Base-by-base conservation (phyloP, 2,329 filamentous ascomycete species). In the Trichoderma semiorbis region DNA sequence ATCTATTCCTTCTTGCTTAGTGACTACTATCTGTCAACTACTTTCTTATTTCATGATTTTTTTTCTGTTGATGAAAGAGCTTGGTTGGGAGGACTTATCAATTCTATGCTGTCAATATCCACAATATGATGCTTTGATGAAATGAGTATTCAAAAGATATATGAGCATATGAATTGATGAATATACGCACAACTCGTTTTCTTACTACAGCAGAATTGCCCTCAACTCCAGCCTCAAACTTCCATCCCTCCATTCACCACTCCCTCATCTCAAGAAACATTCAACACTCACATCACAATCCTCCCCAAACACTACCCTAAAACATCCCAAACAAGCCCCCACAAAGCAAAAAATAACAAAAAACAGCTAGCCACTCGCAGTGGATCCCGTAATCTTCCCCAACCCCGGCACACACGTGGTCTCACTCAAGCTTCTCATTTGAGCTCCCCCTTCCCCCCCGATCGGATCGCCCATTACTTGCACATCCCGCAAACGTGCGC, bases 351-450 rank as follows among this genome's bases (percentile, higher is more conserved):
- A 11, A 53, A 53, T 8, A 14, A 1, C 26, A 53, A 69, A 61
- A 69, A 61, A 16, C 10, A 28, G 36, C 55, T 61, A 69, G 28
- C 32, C 26, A 47, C 24, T 57, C 57, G 21, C 28, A 36, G 67
- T 69, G 67, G 67, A 62, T 50, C 57, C 67, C 67, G 26, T 14
- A 53, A 69, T 24, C 64, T 36, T 34, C n/a, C n/a, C 28, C 26
- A 50, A 53, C 57, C 67, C 67, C 21, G 36, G 67, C 39, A 21
- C 28, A 47, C 67, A 69, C 67, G 67, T 69, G 67, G 67, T 57
- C 26, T 30, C 55, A 43, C 30, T 10, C 16, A 47, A 16, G 28
- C 39, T 28, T 69, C 67, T 69, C 57, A 69, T 53, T 60, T 62
- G 67, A 61, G 47, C 12, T 2, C 28, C 36, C 24, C 8, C 4